Conservation (phyloP, 495 filamentous ascomycete species). For the Umbilicaria muhlenbergii region DNA sequence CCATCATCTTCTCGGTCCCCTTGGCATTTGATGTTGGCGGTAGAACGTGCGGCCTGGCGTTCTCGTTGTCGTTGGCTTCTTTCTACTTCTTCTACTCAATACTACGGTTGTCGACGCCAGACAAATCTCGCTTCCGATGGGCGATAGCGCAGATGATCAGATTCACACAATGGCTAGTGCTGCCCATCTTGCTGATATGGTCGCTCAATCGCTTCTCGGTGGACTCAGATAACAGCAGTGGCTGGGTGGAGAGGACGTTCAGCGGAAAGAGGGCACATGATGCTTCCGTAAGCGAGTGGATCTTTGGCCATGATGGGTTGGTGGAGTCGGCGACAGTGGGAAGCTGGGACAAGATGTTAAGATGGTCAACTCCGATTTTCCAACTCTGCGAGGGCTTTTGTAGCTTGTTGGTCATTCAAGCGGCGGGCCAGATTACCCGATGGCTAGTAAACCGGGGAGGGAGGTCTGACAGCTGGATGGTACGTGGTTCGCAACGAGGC, state of each 20-base stretch:
- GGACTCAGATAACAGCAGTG: slow-evolving; percentile 51
- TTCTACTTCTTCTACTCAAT: slow-evolving; percentile 86
- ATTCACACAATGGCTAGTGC: slow-evolving; percentile 64
- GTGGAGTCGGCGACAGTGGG: slow-evolving; percentile 66
- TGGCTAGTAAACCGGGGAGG: slow-evolving; percentile 83
- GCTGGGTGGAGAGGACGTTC: slow-evolving; percentile 73
- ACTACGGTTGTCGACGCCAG: slow-evolving; percentile 67
- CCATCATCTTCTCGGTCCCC: slow-evolving; percentile 83
- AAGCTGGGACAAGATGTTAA: slow-evolving; percentile 74
- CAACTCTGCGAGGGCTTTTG: slow-evolving; percentile 93
- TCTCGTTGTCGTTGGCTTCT: slow-evolving; percentile 66
- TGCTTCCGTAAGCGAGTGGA: slow-evolving; percentile 57
- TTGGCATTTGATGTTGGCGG: slow-evolving; percentile 96
- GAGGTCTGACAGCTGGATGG: slow-evolving; percentile 93
- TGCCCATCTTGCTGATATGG: slow-evolving; percentile 83
- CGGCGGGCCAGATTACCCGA: slow-evolving; percentile 83
- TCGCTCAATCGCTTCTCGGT: slow-evolving; percentile 85
- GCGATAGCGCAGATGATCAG: slow-evolving; percentile 47
- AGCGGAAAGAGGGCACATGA: slow-evolving; percentile 46
- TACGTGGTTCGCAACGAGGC: slow-evolving; percentile 27
- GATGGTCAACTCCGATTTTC: slow-evolving; percentile 91
- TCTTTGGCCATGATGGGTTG: slow-evolving; percentile 67
- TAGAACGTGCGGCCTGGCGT: slow-evolving; percentile 81
- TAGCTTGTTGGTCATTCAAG: slow-evolving; percentile 88
- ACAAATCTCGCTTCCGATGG: slow-evolving; percentile 55